Conservation (phyloP, 768 basidiomycete species). For the Suillus weaverae region DNA sequence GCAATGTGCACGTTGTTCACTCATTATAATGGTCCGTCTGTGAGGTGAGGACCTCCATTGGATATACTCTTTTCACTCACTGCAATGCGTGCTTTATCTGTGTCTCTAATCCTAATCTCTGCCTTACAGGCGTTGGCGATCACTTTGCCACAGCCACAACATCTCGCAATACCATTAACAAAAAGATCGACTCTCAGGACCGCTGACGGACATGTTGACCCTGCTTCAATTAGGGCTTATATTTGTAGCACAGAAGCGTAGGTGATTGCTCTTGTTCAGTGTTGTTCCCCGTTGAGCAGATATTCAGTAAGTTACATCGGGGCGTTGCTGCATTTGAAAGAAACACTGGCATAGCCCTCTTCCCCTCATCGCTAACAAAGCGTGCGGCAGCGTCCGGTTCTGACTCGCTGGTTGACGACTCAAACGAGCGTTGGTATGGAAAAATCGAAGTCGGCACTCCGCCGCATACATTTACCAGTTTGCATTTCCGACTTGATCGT, state of each 20-base stretch:
- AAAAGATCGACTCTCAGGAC: slow-evolving; percentile 15
- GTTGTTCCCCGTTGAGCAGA: slow-evolving; percentile 9
- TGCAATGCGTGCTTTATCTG: slow-evolving; percentile 14
- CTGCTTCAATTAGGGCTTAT: slow-evolving; percentile 17
- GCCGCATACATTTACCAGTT: slow-evolving; percentile 19
- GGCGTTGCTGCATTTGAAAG: slow-evolving; percentile 15
- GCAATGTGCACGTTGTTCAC: neutral
- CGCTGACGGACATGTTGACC: slow-evolving; percentile 18
- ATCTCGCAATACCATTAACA: slow-evolving; percentile 19
- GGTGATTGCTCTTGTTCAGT: neutral
- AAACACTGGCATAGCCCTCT: neutral
- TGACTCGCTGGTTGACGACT: slow-evolving; percentile 16
- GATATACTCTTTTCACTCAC: neutral
- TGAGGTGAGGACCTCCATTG: neutral
- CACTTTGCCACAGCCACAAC: slow-evolving; percentile 16
- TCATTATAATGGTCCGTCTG: neutral
- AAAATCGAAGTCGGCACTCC: slow-evolving; percentile 26
- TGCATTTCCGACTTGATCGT: slow-evolving; percentile 5
- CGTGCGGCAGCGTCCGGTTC: neutral
- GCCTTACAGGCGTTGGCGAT: slow-evolving; percentile 17
- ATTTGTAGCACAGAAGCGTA: slow-evolving; percentile 14
- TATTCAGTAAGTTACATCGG: slow-evolving; percentile 19
- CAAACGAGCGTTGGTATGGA: slow-evolving; percentile 25
- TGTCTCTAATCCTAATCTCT: slow-evolving; percentile 10
- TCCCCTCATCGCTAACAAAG: neutral